Conservation (phyloP, 2,329 filamentous ascomycete genomes). For the Monosporascus sp. region DNA sequence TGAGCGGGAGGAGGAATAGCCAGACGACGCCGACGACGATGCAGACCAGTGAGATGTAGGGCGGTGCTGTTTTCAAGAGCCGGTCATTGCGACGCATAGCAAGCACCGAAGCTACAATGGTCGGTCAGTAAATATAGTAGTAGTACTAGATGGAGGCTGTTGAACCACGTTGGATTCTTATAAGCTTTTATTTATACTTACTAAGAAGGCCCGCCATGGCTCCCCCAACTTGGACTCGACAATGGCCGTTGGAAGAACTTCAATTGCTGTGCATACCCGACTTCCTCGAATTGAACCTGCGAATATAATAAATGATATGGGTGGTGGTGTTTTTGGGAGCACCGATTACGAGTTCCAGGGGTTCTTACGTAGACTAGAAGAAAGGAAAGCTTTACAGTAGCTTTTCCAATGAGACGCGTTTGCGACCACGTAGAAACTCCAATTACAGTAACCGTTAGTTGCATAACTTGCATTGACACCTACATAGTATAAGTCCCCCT, state of each 20-base stretch:
- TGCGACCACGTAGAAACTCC: slow-evolving; percentile 1
- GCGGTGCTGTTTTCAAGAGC: slow-evolving; percentile 71
- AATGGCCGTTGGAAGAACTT: neutral
- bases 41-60: slow-evolving; percentile 80
- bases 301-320: too few species aligned
- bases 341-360: neutral
- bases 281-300: too few species aligned
- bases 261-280: neutral
- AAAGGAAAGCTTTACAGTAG: too few species aligned
- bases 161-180: too few species aligned
- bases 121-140: neutral
- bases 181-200: neutral
- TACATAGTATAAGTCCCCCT: neutral
- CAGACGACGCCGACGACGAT: slow-evolving; percentile 81
- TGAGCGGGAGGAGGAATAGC: slow-evolving; percentile 82
- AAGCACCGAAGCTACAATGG: slow-evolving; percentile 51
- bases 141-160: neutral
- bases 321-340: too few species aligned
- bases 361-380: too few species aligned
- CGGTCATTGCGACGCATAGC: slow-evolving; percentile 74
- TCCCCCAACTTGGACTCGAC: neutral
- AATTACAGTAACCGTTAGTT: slow-evolving; percentile 13
- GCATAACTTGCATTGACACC: slow-evolving; percentile 5
- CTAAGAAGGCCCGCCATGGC: neutral
- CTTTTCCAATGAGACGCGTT: neutral